Evolutionary conservation across 257 asterid genomes (phyloP), one percentile per base, ranked within the genome.

Genomic region (Paulownia fortunei): DNA sequence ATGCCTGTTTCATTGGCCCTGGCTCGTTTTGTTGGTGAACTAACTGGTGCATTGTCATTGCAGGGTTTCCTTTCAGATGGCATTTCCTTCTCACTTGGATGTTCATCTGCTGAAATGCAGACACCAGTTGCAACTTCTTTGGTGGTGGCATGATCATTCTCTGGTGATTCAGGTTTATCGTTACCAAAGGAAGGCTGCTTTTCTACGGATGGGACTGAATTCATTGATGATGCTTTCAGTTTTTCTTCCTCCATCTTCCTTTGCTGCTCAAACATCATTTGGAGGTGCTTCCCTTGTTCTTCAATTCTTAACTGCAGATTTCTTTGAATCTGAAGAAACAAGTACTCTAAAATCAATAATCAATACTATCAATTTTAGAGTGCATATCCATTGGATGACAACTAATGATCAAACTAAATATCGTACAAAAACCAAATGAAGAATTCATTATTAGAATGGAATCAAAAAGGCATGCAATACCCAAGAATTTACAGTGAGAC

Each of bases 261-360:
- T 69, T 92, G 97, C 82, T 86, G 92, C 84, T 93, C 94, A 13
- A 93, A 87, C 84, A 93, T 93, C 89, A 83, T 84, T 70, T 89
- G 95, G 46, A 93, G 93, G 79, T 81, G 87, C 80, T 76, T 89
- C 47, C 95, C 98, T 78, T 91, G 98, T 75, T 93, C 97, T 85
- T 93, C 98, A 7, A 93, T 93, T 79, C 92, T 89, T 79, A 93
- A 60, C 82, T 93, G 98, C 84, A 93, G 86, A 70, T 83, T 90
- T 74, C 98, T 86, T 72, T 93, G 98, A 80, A 90, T 87, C 98
- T 93, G 93, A 65, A 69, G 60, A 56, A 69, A 72, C 36, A 56
- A 15, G 72, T 21, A 27, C 5, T 47, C 30, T 72, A 6, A 27
- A 77, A 73, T 47, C 41, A 52, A 2, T 34, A 66, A 18, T 8